Conservation (phyloP, 495 filamentous ascomycete genomes). For the Ramalina intermedia region DNA sequence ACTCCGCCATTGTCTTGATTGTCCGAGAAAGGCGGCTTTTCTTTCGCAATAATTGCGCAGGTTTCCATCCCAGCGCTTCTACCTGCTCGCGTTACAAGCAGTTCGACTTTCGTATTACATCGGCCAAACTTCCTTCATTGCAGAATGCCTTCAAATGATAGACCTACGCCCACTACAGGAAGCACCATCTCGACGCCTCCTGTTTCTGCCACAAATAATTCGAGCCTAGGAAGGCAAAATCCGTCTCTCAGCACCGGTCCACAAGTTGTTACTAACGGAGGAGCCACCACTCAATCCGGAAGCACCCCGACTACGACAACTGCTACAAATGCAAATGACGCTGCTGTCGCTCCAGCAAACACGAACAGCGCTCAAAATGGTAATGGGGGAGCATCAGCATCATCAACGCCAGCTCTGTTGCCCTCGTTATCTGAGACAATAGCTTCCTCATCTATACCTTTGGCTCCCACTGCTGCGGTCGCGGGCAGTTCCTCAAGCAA, state of each 20-base stretch:
- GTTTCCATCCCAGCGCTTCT: background rate
- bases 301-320: too few relatives aligned
- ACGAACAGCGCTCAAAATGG: background rate
- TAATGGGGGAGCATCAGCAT: background rate
- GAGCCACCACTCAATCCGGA: too few relatives aligned
- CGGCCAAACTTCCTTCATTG: background rate
- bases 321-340: too few relatives aligned
- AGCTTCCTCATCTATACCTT: background rate
- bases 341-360: background rate
- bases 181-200: too few relatives aligned
- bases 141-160: too few relatives aligned
- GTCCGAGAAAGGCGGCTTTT: background rate
- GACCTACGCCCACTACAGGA: too few relatives aligned
- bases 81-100: too few relatives aligned
- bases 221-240: too few relatives aligned
- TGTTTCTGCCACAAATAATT: too few relatives aligned
- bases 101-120: background rate
- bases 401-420: background rate
- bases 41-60: background rate
- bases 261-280: too few relatives aligned
- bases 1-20: too few relatives aligned
- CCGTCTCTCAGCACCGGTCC: too few relatives aligned
- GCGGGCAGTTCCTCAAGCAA: background rate
- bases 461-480: background rate
- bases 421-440: background rate